Evolutionary conservation across 2,329 filamentous ascomycete genomes (phyloP).

Genomic region (Stagonosporopsis tanaceti): DNA sequence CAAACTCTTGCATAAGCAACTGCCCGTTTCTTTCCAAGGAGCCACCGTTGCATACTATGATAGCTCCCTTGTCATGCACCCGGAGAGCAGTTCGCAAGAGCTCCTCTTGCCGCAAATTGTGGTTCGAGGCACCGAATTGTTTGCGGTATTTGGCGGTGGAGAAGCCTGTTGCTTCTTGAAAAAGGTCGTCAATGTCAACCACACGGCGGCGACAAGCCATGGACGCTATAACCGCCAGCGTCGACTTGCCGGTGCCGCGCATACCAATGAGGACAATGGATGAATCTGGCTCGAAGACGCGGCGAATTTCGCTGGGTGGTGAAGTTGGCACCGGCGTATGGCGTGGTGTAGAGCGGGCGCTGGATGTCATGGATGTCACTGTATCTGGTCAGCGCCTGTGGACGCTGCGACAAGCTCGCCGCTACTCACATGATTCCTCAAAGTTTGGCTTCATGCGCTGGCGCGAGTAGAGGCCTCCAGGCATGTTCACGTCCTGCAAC

Average conservation of each 20-base stretch:
- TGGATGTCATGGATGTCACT: constrained; percentile 34
- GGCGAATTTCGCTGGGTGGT: constrained; percentile 34
- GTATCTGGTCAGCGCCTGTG: constrained; percentile 11
- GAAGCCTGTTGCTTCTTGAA: constrained; percentile 69
- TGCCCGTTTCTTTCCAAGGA: constrained; percentile 73
- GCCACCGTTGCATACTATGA: constrained; percentile 75
- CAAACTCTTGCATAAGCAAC: constrained; percentile 67
- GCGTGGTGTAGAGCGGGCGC: constrained; percentile 40
- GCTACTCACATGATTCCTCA: constrained; percentile 19
- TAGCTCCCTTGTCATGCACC: constrained; percentile 66
- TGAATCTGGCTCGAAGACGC: constrained; percentile 65
- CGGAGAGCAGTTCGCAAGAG: constrained; percentile 68
- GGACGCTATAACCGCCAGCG: constrained; percentile 76
- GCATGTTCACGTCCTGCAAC: constrained; percentile 10
- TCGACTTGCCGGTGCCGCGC: constrained; percentile 78
- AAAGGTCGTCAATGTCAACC: constrained; percentile 73
- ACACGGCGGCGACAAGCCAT: constrained; percentile 73
- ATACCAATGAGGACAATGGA: constrained; percentile 78
- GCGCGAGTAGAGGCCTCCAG: constrained; percentile 7
- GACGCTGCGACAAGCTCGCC: background rate
- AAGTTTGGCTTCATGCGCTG: constrained; percentile 6
- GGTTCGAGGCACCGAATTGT: constrained; percentile 66
- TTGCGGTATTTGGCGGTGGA: constrained; percentile 71
- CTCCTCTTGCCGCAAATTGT: constrained; percentile 69
- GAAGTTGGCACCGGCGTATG: constrained; percentile 34